Evolutionary conservation across 805 yeast genomes (phyloP).

Genomic region (Blastobotrys peoriensis): DNA sequence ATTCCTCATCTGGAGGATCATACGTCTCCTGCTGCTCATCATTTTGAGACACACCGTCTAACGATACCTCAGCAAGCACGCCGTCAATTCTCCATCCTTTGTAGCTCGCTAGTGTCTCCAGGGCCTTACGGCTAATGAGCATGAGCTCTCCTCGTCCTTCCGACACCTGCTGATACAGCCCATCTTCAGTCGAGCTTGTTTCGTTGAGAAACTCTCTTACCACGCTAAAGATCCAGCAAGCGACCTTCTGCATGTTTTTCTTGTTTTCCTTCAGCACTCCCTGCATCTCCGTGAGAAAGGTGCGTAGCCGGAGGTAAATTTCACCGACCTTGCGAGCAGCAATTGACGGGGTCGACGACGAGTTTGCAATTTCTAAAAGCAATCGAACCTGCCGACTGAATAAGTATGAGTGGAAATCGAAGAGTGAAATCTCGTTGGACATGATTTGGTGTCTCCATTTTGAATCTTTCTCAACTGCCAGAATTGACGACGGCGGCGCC

Average conservation of each 20-base stretch:
- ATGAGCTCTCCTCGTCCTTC: conserved; percentile 39
- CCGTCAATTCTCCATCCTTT: conserved; percentile 29
- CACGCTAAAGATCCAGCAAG: conserved; percentile 33
- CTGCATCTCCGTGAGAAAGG: conserved; percentile 38
- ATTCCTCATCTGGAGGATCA: conserved; percentile 18
- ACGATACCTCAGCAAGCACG: conserved; percentile 24
- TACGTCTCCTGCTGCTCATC: conserved; percentile 7
- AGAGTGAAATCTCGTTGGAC: conserved; percentile 30
- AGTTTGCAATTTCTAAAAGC: conserved; percentile 26
- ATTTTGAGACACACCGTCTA: conserved; percentile 14
- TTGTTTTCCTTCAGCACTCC: conserved; percentile 21
- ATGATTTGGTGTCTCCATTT: conserved; percentile 29
- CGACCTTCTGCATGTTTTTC: conserved; percentile 18
- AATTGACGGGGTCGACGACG: conserved; percentile 22
- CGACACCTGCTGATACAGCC: conserved; percentile 29
- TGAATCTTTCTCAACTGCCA: conserved; percentile 17
- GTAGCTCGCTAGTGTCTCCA: conserved; percentile 25
- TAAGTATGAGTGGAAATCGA: conserved; percentile 35
- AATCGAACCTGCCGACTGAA: conserved; percentile 32
- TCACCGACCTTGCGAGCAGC: conserved; percentile 21
- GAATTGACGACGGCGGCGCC: conserved; percentile 13
- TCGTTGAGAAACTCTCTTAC: conserved; percentile 38
- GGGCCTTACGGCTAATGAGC: conserved; percentile 35
- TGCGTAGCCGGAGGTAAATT: conserved; percentile 28
- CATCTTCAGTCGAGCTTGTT: conserved; percentile 25